Base-by-base conservation (phyloP, 2,329 filamentous ascomycete species). In the Dryadomyces sulphureus region DNA sequence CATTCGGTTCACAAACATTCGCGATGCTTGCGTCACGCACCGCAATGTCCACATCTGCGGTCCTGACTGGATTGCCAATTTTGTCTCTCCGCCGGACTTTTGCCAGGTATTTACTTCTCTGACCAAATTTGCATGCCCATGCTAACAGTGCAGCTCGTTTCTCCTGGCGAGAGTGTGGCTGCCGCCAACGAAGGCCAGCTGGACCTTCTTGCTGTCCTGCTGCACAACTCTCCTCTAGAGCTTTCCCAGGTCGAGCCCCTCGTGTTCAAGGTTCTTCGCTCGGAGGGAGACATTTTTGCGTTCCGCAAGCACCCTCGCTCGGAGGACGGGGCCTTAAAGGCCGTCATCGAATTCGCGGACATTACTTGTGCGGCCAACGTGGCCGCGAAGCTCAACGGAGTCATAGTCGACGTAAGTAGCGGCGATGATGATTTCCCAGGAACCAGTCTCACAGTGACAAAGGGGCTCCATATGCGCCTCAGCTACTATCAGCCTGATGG, bases 1-100 rank as follows among this genome's bases (percentile, higher is more conserved):
- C 48, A 60, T 79, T 21, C 69, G 68, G 5, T 79, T 82, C 53
- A 62, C 67, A 7, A 78, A 83, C 53, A 70, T 80, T 43, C 68
- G 74, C 43, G 77, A 81, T 57, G 68, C 78, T 7, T 70, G 66
- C 45, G 64, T 66, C 27, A 66, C 72, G 7, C 63, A 68, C 47
- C 61, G 68, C 12, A 70, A 69, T 43, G 57, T 73, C 24, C 60
- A 64, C 2, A 53, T 67, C 17, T 58, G 63, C 30, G 62, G 63
- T 40, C 60, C 65, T 11, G 61, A 63, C 30, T 79, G 75, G 73
- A 56, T 58, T 41, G 60, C 67, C 17, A 59, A 62, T 39, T 67
- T 67, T 43, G 59, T 77, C 24, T 60, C 61, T 8, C 62, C 67
- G 2, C 61, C 59, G 24, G 65, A 72, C 17, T 70, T 70, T 56